Evolutionary conservation across 495 filamentous ascomycete genomes (phyloP), one percentile per base, ranked within the genome.

Genomic region (Aspergillus baeticus): DNA sequence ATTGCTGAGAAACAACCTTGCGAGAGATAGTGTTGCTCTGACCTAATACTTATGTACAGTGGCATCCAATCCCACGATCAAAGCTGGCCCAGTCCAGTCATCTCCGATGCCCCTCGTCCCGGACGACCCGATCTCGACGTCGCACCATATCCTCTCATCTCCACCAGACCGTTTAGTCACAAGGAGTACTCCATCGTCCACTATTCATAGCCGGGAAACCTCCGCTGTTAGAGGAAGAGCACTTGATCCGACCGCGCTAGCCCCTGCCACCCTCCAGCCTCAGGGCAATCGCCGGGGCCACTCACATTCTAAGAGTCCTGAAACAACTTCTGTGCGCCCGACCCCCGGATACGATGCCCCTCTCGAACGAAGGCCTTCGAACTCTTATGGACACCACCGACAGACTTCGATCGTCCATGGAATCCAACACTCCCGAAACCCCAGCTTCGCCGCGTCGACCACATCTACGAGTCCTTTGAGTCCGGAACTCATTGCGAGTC

Each of bases 361-460:
- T 55, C 75, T 91, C 60, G 91, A 94, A 69, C 82, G 91, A 51
- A 80, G 81, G 52, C 78, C 85, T 31, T 89, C 87, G 6, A 78
- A 79, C 46, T 79, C 86, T 11, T 95, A 97, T 72, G 88, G 87
- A 42, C 93, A 98, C 68, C 90, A 96, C 68, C 84, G 94, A 18
- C 90, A 98, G 70, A 91, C 91, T 1, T 96, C 93, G 23, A 96
- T 96, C 59, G 91, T 96, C 42, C 90, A 96, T 83, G 91, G 91
- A 55, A 84, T 91, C 58, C 91, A 92, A 67, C 94, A 98, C 73
- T 95, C 92, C 55, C 86, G 94, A 61, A 96, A 94, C 75, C 85
- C 92, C 11, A 88, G 84, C 64, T 83, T 84, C 67, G 81, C 82
- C 43, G 78, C 79, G 55, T 75, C 73, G 10, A 80, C 84, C n/a